A percentile compares a stretch with the other conserved stretches of the same genome.
These are phyloP conservation scores for Craterostigma plantagineum DNA, from an alignment of 257 asterid species.

Conservation along the genomic window DNA sequence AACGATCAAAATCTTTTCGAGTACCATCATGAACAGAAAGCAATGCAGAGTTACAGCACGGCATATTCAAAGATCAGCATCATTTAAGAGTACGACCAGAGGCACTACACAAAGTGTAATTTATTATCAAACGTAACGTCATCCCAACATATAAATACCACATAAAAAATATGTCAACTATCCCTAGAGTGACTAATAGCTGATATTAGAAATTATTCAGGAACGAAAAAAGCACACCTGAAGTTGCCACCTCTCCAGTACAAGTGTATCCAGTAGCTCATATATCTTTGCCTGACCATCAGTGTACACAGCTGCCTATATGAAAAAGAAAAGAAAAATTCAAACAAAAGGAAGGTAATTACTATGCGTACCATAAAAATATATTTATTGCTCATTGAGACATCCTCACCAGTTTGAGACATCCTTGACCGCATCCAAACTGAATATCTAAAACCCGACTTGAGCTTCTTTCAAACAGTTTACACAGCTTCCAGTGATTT, in stretches of 20 bases:
- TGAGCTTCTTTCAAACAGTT: slow-evolving; percentile 33
- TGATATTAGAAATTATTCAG: slow-evolving; percentile 1
- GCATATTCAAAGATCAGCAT: too few species aligned
- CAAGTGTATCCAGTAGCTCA: slow-evolving; percentile 72
- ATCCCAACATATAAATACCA: too few species aligned
- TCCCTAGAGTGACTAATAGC: background rate
- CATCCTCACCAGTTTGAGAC: slow-evolving; percentile 80
- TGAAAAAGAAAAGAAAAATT: background rate
- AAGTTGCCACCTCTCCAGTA: slow-evolving; percentile 83
- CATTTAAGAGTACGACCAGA: too few species aligned
- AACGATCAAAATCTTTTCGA: too few species aligned
- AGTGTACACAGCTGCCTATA: slow-evolving; percentile 79
- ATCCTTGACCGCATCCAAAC: slow-evolving; percentile 44
- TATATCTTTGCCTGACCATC: slow-evolving; percentile 68
- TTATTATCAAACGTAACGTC: too few species aligned
- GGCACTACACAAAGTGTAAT: too few species aligned
- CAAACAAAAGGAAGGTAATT: background rate
- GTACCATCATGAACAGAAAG: too few species aligned
- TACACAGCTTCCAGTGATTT: slow-evolving; percentile 55
- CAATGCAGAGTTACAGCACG: too few species aligned
- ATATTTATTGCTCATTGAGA: too few species aligned
- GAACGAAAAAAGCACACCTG: slow-evolving; percentile 49
- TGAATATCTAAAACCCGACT: slow-evolving; percentile 51
- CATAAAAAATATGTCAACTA: background rate
- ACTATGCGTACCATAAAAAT: background rate